These are phyloP conservation scores for Hyphopichia pseudoburtonii DNA, from an alignment of 1,139 yeast species.

Conservation along the genomic window DNA sequence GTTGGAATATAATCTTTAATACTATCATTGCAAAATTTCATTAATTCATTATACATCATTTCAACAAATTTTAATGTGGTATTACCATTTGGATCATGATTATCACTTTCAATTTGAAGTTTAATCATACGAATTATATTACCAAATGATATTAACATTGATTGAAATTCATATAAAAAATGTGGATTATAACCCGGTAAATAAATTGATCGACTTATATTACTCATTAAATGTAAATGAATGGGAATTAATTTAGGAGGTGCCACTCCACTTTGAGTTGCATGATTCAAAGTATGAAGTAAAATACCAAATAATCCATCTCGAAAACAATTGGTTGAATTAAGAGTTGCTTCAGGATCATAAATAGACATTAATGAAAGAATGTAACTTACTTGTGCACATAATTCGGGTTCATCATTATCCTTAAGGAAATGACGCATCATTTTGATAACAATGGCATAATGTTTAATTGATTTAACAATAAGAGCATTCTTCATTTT, in stretches of 20 bases:
- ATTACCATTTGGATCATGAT: slow-evolving; percentile 1
- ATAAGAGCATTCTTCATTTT: slow-evolving; percentile 26
- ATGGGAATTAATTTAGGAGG: slow-evolving; percentile 29
- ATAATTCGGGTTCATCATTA: slow-evolving; percentile 32
- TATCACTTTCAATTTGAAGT: slow-evolving; percentile 5
- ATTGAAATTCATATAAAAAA: slow-evolving; percentile 30
- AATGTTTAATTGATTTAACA: slow-evolving; percentile 34
- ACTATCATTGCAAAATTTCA: slow-evolving; percentile 24
- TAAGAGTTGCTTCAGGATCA: slow-evolving; percentile 46
- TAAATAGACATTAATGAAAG: slow-evolving; percentile 44
- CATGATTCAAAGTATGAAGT: slow-evolving; percentile 26
- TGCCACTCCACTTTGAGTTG: slow-evolving; percentile 16
- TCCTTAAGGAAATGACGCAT: slow-evolving; percentile 30
- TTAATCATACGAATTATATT: slow-evolving; percentile 7
- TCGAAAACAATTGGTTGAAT: slow-evolving; percentile 40
- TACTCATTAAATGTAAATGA: slow-evolving; percentile 39
- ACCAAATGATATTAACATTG: slow-evolving; percentile 24
- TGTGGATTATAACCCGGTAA: slow-evolving; percentile 39
- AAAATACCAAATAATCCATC: slow-evolving; percentile 44
- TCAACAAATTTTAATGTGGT: slow-evolving; percentile 15
- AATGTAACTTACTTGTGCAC: slow-evolving; percentile 40
- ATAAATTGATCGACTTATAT: slow-evolving; percentile 36
- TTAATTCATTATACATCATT: slow-evolving; percentile 24
- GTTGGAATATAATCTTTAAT: slow-evolving; percentile 29
- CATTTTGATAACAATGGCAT: slow-evolving; percentile 38